Percentiles rank a stretch among this genome's conserved stretches.
Evolutionary conservation across 306 rosid genomes (phyloP).

Genomic region (Canavalia gladiata): DNA sequence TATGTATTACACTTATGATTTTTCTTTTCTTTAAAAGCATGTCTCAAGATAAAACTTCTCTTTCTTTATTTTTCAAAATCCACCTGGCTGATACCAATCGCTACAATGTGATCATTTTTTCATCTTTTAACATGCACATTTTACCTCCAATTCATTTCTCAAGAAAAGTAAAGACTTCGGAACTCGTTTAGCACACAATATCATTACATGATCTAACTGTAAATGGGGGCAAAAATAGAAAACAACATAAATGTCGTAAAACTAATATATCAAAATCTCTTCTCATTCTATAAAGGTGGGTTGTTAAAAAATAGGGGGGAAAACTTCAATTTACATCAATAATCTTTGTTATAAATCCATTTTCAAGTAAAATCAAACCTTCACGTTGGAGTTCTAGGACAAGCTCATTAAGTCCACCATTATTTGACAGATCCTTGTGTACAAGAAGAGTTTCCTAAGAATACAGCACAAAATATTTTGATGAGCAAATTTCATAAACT

Average conservation of each 20-base stretch:
- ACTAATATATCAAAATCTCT: not conserved
- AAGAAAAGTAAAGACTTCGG: not conserved
- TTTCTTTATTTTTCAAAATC: conserved; percentile 14
- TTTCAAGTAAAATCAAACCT: conserved; percentile 60
- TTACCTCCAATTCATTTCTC: not conserved
- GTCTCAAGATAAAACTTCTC: not conserved
- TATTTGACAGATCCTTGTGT: conserved; percentile 70
- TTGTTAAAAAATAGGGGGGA: not conserved
- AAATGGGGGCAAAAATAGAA: not conserved
- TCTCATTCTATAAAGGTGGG: not conserved
- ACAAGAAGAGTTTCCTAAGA: conserved; percentile 88
- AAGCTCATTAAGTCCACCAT: conserved; percentile 64
- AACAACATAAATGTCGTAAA: not conserved
- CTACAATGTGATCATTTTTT: not conserved
- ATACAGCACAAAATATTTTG: conserved; percentile 38
- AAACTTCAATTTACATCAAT: conserved; percentile 29
- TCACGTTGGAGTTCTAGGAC: conserved; percentile 64
- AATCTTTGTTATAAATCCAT: conserved; percentile 32
- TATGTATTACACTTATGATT: not conserved
- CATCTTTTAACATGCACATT: conserved; percentile 2
- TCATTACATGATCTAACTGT: not conserved
- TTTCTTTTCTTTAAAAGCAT: not conserved
- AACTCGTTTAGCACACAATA: not conserved
- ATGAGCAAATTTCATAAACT: conserved; percentile 18
- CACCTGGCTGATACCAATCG: not conserved